Conservation (phyloP, 148 eudicot genomes). For the Vaccinium macrocarpon region DNA sequence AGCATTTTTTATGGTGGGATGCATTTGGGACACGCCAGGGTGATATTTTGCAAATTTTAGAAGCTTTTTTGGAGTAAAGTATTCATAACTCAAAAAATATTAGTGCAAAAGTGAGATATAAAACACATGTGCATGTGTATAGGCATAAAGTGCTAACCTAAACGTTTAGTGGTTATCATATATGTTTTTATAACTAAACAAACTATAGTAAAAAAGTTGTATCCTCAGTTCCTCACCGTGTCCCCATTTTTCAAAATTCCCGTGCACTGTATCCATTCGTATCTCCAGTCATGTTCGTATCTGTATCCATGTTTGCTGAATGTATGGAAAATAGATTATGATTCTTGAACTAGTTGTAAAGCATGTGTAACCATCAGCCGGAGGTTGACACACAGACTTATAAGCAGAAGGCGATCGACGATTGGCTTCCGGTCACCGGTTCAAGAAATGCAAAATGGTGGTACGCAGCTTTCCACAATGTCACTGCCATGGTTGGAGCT, state of each 20-base stretch:
- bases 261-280: too few relatives aligned
- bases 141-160: not conserved
- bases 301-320: not conserved
- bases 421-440: slow-evolving; percentile 25
- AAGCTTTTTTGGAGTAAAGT: not conserved
- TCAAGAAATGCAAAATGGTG: slow-evolving; percentile 29
- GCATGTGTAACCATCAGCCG: not conserved
- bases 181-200: not conserved
- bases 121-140: not conserved
- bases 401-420: slow-evolving; percentile 23
- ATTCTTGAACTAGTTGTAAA: not conserved
- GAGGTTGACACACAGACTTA: slow-evolving; percentile 14
- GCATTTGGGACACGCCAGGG: not conserved
- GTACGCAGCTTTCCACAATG: slow-evolving; percentile 31
- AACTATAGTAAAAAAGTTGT: not conserved
- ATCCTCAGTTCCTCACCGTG: not conserved
- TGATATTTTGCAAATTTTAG: not conserved
- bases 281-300: not conserved
- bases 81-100: too few relatives aligned
- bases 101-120: not conserved
- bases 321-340: not conserved
- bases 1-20: not conserved
- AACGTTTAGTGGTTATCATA: not conserved
- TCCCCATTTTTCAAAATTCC: too few relatives aligned
- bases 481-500: slow-evolving; percentile 32